These are phyloP conservation scores for Pichia sp. DNA, from an alignment of 1,139 yeast genomes.

Conservation along the genomic window DNA sequence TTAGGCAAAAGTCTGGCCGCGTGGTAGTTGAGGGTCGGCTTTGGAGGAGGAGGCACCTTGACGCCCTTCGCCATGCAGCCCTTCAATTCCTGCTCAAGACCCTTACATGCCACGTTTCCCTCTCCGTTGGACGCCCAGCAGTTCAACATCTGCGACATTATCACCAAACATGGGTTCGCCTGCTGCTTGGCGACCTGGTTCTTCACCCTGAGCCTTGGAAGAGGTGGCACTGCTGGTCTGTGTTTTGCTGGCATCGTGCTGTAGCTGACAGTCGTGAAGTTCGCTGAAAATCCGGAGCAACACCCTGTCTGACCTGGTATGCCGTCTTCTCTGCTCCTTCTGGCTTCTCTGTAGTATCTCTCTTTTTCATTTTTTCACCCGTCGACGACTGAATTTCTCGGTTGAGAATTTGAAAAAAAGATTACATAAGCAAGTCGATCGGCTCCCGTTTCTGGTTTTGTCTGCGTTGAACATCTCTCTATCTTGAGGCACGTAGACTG, in stretches of 20 bases:
- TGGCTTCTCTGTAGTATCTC: no score
- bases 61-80: conserved; percentile 46
- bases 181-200: conserved; percentile 54
- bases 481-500: background rate
- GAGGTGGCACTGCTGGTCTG: conserved; percentile 52
- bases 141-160: conserved; percentile 80
- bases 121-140: conserved; percentile 98
- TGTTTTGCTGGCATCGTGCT: conserved; percentile 17
- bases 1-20: conserved; percentile 77
- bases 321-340: no score
- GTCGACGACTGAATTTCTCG: no score
- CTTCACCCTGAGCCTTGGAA: conserved; percentile 71
- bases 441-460: background rate
- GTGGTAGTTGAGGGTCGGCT: conserved; percentile 72
- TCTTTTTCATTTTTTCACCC: no score
- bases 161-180: conserved; percentile 68
- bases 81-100: conserved; percentile 55
- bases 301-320: no score
- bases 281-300: no score
- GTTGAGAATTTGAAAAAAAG: background rate
- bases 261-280: no score
- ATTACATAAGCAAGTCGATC: background rate
- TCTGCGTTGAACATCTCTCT: background rate
- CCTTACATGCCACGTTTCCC: conserved; percentile 62
- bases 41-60: conserved; percentile 39